Conservation (phyloP, 768 basidiomycete genomes). For the Mycena vulgaris region DNA sequence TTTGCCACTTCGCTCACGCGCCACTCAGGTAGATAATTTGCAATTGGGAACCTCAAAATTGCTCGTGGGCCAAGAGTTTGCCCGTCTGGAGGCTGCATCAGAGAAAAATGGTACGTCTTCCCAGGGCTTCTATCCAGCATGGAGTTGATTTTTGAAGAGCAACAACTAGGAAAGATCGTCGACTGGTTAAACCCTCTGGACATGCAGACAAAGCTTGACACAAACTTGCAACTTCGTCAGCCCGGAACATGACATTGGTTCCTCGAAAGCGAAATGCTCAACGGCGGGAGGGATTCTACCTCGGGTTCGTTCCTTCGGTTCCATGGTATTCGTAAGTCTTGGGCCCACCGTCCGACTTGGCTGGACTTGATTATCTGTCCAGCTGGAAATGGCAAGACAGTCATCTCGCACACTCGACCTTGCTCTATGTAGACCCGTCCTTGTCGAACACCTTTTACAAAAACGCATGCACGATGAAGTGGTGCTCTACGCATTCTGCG, state of each 20-base stretch:
- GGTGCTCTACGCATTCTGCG: constrained; percentile 17
- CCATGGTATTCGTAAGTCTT: neutral
- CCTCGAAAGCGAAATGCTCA: neutral
- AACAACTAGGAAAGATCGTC: neutral
- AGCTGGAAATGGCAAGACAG: constrained; percentile 18
- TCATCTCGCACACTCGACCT: no score
- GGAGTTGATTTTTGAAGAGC: no score
- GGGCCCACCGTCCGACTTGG: no score
- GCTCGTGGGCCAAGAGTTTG: neutral
- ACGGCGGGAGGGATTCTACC: neutral
- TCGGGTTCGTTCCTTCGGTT: constrained; percentile 4
- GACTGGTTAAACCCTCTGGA: constrained; percentile 2
- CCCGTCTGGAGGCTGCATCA: neutral
- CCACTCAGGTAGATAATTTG: neutral
- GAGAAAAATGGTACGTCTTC: neutral
- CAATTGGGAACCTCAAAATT: neutral
- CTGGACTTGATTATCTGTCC: no score
- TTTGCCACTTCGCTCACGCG: neutral
- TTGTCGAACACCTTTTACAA: neutral
- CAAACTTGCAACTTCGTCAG: constrained; percentile 1
- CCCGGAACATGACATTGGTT: constrained; percentile 8
- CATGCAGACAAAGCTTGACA: neutral
- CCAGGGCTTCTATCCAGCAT: neutral
- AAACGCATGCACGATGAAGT: neutral
- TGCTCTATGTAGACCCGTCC: constrained; percentile 5